Evolutionary conservation across 257 asterid genomes (phyloP), one percentile per base, ranked within the genome.

Genomic region (Sherardia arvensis): DNA sequence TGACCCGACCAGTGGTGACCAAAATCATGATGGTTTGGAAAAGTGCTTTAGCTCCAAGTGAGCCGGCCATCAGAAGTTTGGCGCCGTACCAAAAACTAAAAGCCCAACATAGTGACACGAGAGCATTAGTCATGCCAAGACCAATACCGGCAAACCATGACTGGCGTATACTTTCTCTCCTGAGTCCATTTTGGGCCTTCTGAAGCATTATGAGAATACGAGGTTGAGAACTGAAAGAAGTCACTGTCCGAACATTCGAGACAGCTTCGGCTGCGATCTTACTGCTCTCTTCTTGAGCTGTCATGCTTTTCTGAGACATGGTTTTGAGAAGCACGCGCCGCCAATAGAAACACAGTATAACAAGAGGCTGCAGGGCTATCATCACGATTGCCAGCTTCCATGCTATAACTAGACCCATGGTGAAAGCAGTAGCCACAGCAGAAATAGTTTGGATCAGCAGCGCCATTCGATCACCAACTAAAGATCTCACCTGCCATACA

Each of bases 211-310:
- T 76, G 48, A 91, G 85, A 22, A 91, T 87, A 6, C 95, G 82
- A 4, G 76, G 67, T 54, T 89, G 95, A 10, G 98, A 88, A 4
- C 88, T 85, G 62, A 85, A 91, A 15, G 95, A 81, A 0, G 98
- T 77, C 55, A 91, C 83, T 1, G 93, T 92, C 45, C 93, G 83
- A 11, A 91, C 83, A 72, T 88, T 91, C 45, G 97, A 80, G 61
- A 88, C 95, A 0, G 98, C 97, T 70, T 91, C 98, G 2, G 92
- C 93, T 5, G 98, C 98, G 0, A 91, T 77, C 76, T 85, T 91
- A 78, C 98, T 86, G 56, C 95, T 86, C 69, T 82, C 90, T 6
- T 79, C 85, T 68, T 91, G 96, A 14, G 98, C 77, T 74, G 86
- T 83, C 22, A 81, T 79, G 2, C 95, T 85, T 62, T 86, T 79